Percentiles rank a stretch among this genome's conserved stretches.
These are phyloP conservation scores for Populus alba DNA, from an alignment of 345 rosid genomes.

Conservation along the genomic window DNA sequence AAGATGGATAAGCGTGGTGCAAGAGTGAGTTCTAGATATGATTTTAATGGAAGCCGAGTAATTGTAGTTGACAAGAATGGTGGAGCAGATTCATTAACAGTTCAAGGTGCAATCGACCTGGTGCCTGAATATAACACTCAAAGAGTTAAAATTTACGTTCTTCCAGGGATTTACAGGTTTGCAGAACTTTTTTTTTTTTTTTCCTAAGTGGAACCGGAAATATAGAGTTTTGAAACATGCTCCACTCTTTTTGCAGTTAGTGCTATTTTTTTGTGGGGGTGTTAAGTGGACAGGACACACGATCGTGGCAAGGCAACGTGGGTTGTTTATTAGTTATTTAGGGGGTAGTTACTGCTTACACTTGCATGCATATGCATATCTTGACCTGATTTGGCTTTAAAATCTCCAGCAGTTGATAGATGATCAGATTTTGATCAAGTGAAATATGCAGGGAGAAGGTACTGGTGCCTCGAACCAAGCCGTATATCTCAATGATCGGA, in stretches of 20 bases:
- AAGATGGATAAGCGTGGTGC: conserved; percentile 35
- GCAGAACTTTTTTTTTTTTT: neutral
- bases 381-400: too few species aligned
- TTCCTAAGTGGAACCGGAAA: neutral
- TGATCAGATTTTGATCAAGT: too few species aligned
- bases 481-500: conserved; percentile 74
- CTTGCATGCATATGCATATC: too few species aligned
- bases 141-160: conserved; percentile 74
- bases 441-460: conserved; percentile 68
- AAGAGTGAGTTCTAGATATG: conserved; percentile 27
- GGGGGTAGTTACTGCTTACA: conserved; percentile 17
- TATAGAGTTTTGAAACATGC: neutral
- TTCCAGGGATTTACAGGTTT: conserved; percentile 86
- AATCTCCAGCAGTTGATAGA: too few species aligned
- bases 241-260: conserved; percentile 19
- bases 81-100: conserved; percentile 62
- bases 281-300: conserved; percentile 23
- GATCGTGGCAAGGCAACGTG: conserved; percentile 30
- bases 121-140: conserved; percentile 56
- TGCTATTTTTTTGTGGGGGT: conserved; percentile 23
- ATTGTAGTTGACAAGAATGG: conserved; percentile 72
- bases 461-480: conserved; percentile 55
- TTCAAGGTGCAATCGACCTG: conserved; percentile 90
- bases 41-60: conserved; percentile 36
- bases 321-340: conserved; percentile 11